Base-by-base conservation (phyloP, 2,329 filamentous ascomycete genomes). In the Beauveria medogensis region DNA sequence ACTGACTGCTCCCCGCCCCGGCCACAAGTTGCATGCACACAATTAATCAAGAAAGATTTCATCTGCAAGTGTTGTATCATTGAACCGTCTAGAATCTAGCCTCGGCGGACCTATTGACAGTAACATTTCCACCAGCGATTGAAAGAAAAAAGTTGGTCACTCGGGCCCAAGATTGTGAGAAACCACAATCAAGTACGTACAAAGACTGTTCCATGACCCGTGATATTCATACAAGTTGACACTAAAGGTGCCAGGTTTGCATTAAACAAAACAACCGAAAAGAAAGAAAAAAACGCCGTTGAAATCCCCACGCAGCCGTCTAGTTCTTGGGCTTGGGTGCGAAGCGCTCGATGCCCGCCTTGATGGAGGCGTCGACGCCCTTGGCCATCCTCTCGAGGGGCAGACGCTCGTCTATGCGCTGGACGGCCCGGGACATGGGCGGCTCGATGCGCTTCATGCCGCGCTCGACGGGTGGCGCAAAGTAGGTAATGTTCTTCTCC, bases 401-500 rank as follows among this genome's bases (percentile, higher is more conserved):
- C 47, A 83, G 72, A 54, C 74, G 75, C 62, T 75, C 67, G 60
- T 81, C 78, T 47, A 82, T 71, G 40, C 69, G 71, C 69, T 77
- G 73, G 34, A 82, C 74, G 53, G 77, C 75, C 62, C 72, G 73
- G 58, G 77, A 70, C 57, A 81, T 68, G 22, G 76, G 78, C 2
- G 79, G 80, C 68, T 81, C 74, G 58, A 82, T 74, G 57, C 78
- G 75, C 65, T 79, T 78, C 46, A 81, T 75, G 55, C 77, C 72
- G 22, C 73, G 72, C 70, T 80, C 75, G 30, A 77, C 75, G 18
- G 78, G 77, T n/a, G 74, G 71, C 9, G 74, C 72, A 69, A 84
- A 79, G 73, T 79, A 80, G 64, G 73, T 78, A 68, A 84, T 78
- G 71, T 82, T 83, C 58, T 77, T 75, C 71, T 85, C 82, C 82